phyloP scores from a whole-genome alignment of 164 flowering plant species.

The Nelumbo lutea region DNA sequence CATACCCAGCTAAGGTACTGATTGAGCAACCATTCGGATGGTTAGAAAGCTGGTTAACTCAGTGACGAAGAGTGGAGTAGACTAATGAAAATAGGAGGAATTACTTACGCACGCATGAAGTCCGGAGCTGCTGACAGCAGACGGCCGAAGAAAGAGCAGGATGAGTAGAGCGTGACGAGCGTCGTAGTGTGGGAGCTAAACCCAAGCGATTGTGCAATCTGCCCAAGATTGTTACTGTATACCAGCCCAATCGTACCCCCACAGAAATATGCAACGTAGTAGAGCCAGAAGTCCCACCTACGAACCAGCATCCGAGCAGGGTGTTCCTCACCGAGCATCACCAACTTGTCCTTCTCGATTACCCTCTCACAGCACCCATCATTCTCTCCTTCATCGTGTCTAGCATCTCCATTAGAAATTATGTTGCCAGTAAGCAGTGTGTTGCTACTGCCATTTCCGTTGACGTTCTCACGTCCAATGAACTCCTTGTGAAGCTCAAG shows the following conservation, averaged over 20 bases:
- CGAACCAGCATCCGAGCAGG: slow-evolving; percentile 39
- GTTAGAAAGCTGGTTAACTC: too few relatives aligned
- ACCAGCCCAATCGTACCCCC: slow-evolving; percentile 98
- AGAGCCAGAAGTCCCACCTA: slow-evolving; percentile 86
- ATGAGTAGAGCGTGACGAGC: slow-evolving; percentile 71
- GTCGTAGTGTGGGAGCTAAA: slow-evolving; percentile 34
- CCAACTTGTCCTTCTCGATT: slow-evolving; percentile 37
- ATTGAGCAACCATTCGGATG: too few relatives aligned
- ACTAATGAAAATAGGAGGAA: background rate
- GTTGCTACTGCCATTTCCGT: slow-evolving; percentile 3
- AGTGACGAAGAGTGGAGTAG: too few relatives aligned
- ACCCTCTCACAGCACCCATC: slow-evolving; percentile 34
- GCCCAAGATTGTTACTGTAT: slow-evolving; percentile 90
- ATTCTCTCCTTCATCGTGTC: slow-evolving; percentile 2
- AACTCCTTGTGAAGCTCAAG: slow-evolving; percentile 73
- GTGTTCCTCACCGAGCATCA: slow-evolving; percentile 86
- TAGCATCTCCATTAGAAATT: slow-evolving; percentile 13
- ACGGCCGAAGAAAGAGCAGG: slow-evolving; percentile 97
- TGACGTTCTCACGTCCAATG: slow-evolving; percentile 26
- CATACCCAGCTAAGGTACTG: too few relatives aligned
- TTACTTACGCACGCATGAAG: slow-evolving; percentile 69
- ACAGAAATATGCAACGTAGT: slow-evolving; percentile 76
- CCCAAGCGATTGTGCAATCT: slow-evolving; percentile 84
- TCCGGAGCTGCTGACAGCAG: slow-evolving; percentile 87
- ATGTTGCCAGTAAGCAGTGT: background rate